Evolutionary conservation across 1,139 yeast species (phyloP), one percentile per base, ranked within the genome.

Genomic region (Ashbya aceris): DNA sequence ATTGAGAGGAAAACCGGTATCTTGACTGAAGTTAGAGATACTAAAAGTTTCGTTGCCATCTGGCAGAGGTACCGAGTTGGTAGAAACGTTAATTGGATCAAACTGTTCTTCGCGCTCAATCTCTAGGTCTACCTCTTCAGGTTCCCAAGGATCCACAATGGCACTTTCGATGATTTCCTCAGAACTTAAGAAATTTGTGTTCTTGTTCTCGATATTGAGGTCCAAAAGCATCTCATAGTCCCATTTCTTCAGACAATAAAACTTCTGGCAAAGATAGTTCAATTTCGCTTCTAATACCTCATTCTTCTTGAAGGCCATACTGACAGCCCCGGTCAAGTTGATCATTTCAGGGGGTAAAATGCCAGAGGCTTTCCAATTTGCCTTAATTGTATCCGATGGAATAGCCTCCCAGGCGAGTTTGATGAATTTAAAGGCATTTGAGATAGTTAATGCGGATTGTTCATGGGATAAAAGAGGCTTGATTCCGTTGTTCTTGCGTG

Each of bases 131-230:
- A 30, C 38, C n/a, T 36, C 30, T 29, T 50, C 51, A 9, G 61
- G 61, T 43, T 64, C 68, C 55, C 62, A 64, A 29, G 60, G 61
- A 44, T 74, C 79, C 55, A 73, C 73, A 8, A 76, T 66, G 50
- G 83, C 77, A 56, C 82, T 74, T 20, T 77, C 77, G 3, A 78
- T 76, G 37, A 78, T 71, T 49, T 79, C 84, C 45, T 74, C 79
- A 40, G 76, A 75, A n/a, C 83, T 76, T 9, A 73, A 67, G 54
- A 77, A 79, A 1, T 75, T 73, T 26, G 76, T 70, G 50, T 62
- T 62, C 34, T 75, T 77, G 44, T 77, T 64, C 55, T 79, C 85
- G 42, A 77, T 73, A 7, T 76, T 74, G 38, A 79, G 60, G 28
- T 77, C 79, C 39, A 77, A 52, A 28, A 79, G 56, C 48, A 75